Evolutionary conservation across 345 rosid genomes (phyloP), one percentile per base, ranked within the genome.

Genomic region (Hibiscus mutabilis): DNA sequence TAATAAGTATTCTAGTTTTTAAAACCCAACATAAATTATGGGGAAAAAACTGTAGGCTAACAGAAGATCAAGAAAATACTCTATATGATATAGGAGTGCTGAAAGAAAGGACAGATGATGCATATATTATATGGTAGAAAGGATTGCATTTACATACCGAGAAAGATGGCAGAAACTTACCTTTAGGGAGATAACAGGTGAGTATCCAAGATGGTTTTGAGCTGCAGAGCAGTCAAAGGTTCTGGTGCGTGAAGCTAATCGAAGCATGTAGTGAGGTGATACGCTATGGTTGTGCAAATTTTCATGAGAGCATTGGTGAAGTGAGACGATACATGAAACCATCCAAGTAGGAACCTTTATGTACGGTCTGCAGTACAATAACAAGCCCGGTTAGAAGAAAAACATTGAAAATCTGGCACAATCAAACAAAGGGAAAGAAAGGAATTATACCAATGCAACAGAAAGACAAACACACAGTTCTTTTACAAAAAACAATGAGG

Each of bases 151-250:
- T 6, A 35, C 42, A n/a, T 9, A 15, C 13, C 46, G 62, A 31
- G 27, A 62, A 73, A 52, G 19, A 75, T 15, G 37, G 12, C 13
- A 70, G 67, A 40, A 37, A 79, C 91, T 81, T 84, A 91, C 98
- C 71, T 84, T 86, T 73, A 84, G 78, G 75, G 95, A 70, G 70
- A 90, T 81, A 73, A 82, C 71, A 29, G 97, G 96, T 49, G 85
- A 78, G 78, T 91, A 94, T 69, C 91, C 96, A 70, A 90, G 78
- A 80, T 84, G 84, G 77, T 82, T 88, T 72, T 71, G 80, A 60
- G 98, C 96, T 59, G 92, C 91, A 81, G 75, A 79, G 86, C 95
- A 86, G 77, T 87, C 88, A 76, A 91, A 90, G 75, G 96, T 90
- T 81, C 96, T 86, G 49, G 84, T 86, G 60, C 84, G 80, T 33